These are phyloP conservation scores for Euptelea pleiosperma DNA, from an alignment of 164 flowering plant species.

Conservation along the genomic window DNA sequence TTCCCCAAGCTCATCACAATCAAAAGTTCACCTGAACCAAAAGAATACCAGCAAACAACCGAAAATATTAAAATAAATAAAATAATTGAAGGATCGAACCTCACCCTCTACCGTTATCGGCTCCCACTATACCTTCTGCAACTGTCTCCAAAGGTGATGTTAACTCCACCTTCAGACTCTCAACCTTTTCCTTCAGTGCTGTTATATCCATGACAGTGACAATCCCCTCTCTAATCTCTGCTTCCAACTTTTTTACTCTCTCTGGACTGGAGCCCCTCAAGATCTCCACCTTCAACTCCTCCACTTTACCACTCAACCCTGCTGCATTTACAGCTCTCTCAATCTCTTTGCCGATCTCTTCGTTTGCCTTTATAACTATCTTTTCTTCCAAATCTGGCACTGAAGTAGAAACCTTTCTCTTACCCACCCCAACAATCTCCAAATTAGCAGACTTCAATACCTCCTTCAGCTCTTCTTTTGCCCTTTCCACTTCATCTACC, in stretches of 20 bases:
- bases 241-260: conserved; percentile 23
- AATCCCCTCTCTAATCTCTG: conserved; percentile 33
- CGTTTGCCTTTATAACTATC: conserved; percentile 16
- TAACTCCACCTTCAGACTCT: conserved; percentile 18
- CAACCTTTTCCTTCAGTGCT: conserved; percentile 31
- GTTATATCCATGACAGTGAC: conserved; percentile 22
- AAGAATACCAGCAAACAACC: too few species aligned
- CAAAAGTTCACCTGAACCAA: too few species aligned
- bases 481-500: conserved; percentile 18
- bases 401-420: conserved; percentile 13
- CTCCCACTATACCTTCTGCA: conserved; percentile 13
- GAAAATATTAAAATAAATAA: too few species aligned
- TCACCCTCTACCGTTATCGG: conserved; percentile 29
- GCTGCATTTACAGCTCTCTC: conserved; percentile 19
- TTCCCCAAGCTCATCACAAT: too few species aligned
- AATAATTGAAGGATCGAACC: too few species aligned
- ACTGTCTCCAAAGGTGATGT: conserved; percentile 3
- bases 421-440: conserved; percentile 26
- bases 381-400: conserved; percentile 24
- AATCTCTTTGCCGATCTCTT: conserved; percentile 28
- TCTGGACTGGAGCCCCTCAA: conserved; percentile 22
- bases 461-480: conserved; percentile 23
- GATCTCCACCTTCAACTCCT: conserved; percentile 30
- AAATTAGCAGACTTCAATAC: conserved; percentile 30
- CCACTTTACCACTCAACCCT: conserved; percentile 28